Conservation (phyloP, 345 rosid genomes). For the Ceriops decandra region DNA sequence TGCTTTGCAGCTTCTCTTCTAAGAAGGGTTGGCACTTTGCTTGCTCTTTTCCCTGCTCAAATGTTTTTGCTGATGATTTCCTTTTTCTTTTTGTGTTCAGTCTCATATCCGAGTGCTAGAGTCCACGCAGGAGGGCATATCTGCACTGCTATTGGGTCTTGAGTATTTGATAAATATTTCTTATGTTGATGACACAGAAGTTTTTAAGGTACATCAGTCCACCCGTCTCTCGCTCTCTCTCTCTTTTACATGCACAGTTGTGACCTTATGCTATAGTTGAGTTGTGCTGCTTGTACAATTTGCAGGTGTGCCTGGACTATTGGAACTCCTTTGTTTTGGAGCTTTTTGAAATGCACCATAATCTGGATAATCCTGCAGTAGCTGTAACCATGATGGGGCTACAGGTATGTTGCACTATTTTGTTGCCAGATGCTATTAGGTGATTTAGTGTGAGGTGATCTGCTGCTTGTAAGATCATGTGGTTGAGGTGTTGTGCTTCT, state of each 20-base stretch:
- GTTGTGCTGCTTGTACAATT: background rate
- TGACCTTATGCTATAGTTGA: background rate
- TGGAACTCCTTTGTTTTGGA: slow-evolving; percentile 93
- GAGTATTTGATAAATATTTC: slow-evolving; percentile 88
- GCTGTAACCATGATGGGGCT: slow-evolving; percentile 71
- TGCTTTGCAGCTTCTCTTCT: background rate
- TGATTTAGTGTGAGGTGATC: background rate
- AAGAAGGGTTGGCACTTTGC: background rate
- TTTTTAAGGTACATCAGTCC: slow-evolving; percentile 67
- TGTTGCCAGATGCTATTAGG: background rate
- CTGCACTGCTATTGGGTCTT: slow-evolving; percentile 69
- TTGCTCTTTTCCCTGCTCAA: background rate
- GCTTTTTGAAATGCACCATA: slow-evolving; percentile 82
- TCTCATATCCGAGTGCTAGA: slow-evolving; percentile 82
- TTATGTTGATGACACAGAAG: slow-evolving; percentile 98
- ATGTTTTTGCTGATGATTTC: slow-evolving; percentile 8
- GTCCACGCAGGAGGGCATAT: slow-evolving; percentile 58
- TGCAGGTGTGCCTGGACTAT: slow-evolving; percentile 96
- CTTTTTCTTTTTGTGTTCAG: slow-evolving; percentile 36
- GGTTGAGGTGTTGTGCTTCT: background rate
- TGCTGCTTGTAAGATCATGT: background rate
- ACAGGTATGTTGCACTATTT: slow-evolving; percentile 45
- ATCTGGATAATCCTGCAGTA: slow-evolving; percentile 74
- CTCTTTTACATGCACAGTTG: background rate
- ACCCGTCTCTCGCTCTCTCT: background rate